A percentile compares a stretch with the other conserved stretches of the same genome.
Evolutionary conservation across 208 protist species (phyloP).

Genomic region (Novymonas esmeraldas): DNA sequence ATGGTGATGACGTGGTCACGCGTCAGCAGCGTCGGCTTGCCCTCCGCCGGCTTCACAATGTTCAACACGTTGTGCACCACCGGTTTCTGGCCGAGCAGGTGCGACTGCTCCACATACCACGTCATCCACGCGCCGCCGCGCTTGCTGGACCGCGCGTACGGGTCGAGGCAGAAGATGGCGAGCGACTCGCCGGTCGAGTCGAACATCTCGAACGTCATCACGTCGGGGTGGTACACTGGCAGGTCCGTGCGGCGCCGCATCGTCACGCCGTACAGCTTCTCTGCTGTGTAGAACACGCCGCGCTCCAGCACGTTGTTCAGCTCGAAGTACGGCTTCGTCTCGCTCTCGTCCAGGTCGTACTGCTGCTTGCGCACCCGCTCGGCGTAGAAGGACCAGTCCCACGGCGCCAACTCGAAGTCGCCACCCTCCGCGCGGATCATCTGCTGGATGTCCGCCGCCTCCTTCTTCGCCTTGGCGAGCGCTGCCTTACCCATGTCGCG

Average conservation of each 20-base stretch:
- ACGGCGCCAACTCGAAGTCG: constrained; percentile 42
- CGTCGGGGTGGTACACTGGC: constrained; percentile 53
- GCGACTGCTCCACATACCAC: constrained; percentile 42
- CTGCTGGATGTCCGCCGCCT: constrained; percentile 36
- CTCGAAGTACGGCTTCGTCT: constrained; percentile 61
- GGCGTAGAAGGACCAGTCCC: constrained; percentile 59
- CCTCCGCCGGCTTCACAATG: constrained; percentile 45
- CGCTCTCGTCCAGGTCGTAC: constrained; percentile 51
- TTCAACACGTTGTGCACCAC: constrained; percentile 62
- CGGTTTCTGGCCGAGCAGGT: constrained; percentile 39
- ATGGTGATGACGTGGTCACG: constrained; percentile 54
- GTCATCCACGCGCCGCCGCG: constrained; percentile 62
- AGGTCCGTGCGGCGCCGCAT: constrained; percentile 46
- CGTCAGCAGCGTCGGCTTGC: constrained; percentile 57
- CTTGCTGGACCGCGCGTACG: constrained; percentile 53
- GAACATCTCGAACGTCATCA: constrained; percentile 43
- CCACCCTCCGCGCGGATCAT: constrained; percentile 31
- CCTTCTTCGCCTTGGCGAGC: constrained; percentile 15
- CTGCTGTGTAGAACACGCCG: constrained; percentile 57
- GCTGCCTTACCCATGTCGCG: constrained; percentile 17
- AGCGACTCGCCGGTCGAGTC: constrained; percentile 31
- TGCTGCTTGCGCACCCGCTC: constrained; percentile 50
- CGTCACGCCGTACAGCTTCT: constrained; percentile 57
- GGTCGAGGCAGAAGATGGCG: constrained; percentile 53
- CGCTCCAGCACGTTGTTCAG: constrained; percentile 52